Conservation (phyloP, 1,139 yeast genomes). For the Ogataea hybrid region DNA sequence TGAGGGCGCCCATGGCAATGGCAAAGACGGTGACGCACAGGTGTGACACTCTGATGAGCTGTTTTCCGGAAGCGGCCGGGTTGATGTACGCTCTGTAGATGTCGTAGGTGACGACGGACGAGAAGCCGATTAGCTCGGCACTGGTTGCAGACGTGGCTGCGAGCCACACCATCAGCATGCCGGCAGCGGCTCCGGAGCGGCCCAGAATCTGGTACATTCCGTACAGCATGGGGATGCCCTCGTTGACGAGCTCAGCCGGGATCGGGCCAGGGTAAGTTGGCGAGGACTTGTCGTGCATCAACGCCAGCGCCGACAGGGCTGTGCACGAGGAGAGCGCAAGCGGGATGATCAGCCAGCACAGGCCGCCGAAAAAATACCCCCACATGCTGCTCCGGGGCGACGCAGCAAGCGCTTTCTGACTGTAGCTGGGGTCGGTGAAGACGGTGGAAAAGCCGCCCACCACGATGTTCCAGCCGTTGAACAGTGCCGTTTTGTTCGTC, state of each 20-base stretch:
- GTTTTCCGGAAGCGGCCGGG: conserved; percentile 37
- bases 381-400: conserved; percentile 35
- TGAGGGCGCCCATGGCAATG: conserved; percentile 34
- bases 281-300: conserved; percentile 33
- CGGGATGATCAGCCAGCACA: conserved; percentile 42
- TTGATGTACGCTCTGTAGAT: conserved; percentile 37
- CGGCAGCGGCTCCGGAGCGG: conserved; percentile 38
- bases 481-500: conserved; percentile 25
- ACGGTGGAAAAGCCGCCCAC: conserved; percentile 36
- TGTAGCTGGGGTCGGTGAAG: conserved; percentile 43
- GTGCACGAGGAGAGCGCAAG: conserved; percentile 39
- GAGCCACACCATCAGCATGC: conserved; percentile 38
- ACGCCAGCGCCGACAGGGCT: conserved; percentile 38
- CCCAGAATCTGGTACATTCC: conserved; percentile 37
- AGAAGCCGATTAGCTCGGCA: conserved; percentile 40
- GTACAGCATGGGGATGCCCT: conserved; percentile 32
- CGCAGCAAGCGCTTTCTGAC: conserved; percentile 45
- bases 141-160: conserved; percentile 43
- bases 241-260: conserved; percentile 23
- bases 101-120: conserved; percentile 39
- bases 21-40: conserved; percentile 33
- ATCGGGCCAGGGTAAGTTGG: conserved; percentile 34
- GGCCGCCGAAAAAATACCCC: conserved; percentile 41
- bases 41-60: conserved; percentile 36
- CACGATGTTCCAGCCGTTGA: conserved; percentile 29